Evolutionary conservation across 1,284 basidiomycete genomes (phyloP).

Genomic region (Heterobasidion parviporum): DNA sequence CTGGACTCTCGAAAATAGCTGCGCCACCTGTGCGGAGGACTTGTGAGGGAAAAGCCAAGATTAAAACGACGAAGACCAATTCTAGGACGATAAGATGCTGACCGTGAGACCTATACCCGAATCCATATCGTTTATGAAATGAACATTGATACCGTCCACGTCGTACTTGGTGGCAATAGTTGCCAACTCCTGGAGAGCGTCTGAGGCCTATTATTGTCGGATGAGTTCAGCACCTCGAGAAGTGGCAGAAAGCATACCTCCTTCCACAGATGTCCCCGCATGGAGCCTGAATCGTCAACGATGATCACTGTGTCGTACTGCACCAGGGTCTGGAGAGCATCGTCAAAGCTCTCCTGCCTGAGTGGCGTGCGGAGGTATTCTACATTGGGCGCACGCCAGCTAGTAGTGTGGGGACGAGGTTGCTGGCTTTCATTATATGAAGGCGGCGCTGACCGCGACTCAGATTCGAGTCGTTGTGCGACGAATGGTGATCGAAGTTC

Average conservation of each 20-base stretch:
- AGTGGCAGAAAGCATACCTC: constrained; percentile 26
- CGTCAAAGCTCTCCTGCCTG: constrained; percentile 25
- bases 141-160: not conserved
- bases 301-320: constrained; percentile 46
- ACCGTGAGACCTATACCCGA: not conserved
- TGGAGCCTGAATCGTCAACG: constrained; percentile 54
- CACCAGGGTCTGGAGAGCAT: constrained; percentile 32
- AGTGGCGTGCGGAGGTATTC: constrained; percentile 15
- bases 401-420: not conserved
- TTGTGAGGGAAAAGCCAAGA: not conserved
- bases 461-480: not conserved
- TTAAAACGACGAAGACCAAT: not conserved
- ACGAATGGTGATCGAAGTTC: not conserved
- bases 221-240: constrained; percentile 29
- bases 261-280: constrained; percentile 36
- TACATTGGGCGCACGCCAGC: constrained; percentile 4
- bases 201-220: not conserved
- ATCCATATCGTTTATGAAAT: not conserved
- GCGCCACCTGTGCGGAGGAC: not conserved
- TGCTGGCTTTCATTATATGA: not conserved
- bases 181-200: not conserved
- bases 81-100: not conserved
- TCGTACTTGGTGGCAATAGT: not conserved
- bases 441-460: not conserved
- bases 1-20: not conserved